Conservation (phyloP, 176 grass and related monocot species). For the Phragmites australis region DNA sequence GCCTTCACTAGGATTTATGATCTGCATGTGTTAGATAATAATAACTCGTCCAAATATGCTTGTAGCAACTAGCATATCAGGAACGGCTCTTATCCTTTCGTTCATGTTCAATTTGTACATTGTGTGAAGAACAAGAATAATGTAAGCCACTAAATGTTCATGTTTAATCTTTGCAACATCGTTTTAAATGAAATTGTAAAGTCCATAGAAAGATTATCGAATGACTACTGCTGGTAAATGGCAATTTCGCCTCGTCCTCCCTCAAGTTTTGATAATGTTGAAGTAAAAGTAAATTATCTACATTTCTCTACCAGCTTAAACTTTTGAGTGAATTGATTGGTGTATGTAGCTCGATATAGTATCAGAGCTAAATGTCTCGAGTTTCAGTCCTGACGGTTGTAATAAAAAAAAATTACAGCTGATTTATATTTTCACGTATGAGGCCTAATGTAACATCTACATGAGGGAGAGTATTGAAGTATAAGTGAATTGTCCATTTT, state of each 20-base stretch:
- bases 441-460: no score
- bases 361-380: no score
- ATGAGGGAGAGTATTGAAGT: no score
- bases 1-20: slow-evolving; percentile 36
- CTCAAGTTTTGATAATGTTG: not conserved
- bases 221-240: not conserved
- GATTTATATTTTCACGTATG: no score
- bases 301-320: no score
- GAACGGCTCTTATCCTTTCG: not conserved
- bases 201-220: no score
- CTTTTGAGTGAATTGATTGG: no score
- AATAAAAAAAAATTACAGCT: no score
- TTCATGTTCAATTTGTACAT: not conserved
- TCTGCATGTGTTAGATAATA: slow-evolving; percentile 21
- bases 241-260: not conserved
- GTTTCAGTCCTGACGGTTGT: no score
- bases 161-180: not conserved
- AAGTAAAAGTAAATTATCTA: no score
- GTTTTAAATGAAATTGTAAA: not conserved
- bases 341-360: no score
- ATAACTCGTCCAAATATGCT: not conserved
- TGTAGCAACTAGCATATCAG: not conserved
- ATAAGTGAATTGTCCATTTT: no score
- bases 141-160: not conserved
- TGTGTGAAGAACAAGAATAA: not conserved